These are phyloP conservation scores for Trametes versicolor DNA, from an alignment of 1,284 basidiomycete species.

Conservation along the genomic window DNA sequence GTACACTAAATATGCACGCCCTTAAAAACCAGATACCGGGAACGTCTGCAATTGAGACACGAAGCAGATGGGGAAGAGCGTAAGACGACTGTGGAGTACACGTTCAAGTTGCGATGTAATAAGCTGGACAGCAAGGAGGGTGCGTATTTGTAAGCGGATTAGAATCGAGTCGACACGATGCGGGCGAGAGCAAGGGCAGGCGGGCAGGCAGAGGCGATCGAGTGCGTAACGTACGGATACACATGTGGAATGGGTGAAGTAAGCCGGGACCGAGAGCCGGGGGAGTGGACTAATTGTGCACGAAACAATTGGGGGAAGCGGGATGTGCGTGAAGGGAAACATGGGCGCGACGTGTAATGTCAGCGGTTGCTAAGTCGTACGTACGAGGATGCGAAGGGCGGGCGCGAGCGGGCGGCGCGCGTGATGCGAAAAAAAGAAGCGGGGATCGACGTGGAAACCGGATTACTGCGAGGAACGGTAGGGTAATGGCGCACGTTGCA, in stretches of 20 bases:
- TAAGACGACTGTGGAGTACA: constrained; percentile 1
- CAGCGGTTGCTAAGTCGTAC: constrained; percentile 9
- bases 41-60: background rate
- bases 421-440: constrained; percentile 8
- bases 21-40: background rate
- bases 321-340: background rate
- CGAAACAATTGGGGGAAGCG: constrained; percentile 2
- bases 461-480: constrained; percentile 20
- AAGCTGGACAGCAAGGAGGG: constrained; percentile 17
- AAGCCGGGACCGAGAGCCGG: background rate
- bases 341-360: background rate
- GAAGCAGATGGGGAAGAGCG: background rate
- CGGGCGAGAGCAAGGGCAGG: constrained; percentile 2
- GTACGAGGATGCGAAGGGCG: constrained; percentile 20
- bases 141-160: constrained; percentile 30
- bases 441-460: background rate
- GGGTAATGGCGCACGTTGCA: constrained; percentile 5
- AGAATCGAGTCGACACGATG: constrained; percentile 19
- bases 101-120: background rate
- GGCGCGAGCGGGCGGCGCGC: constrained; percentile 4
- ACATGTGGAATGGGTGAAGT: background rate
- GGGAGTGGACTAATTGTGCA: constrained; percentile 3
- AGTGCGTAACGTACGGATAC: constrained; percentile 25
- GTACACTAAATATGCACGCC: background rate
- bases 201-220: constrained; percentile 13